phyloP scores from a whole-genome alignment of 345 rosid genomes.

The Diplotaxis tenuifolia region DNA sequence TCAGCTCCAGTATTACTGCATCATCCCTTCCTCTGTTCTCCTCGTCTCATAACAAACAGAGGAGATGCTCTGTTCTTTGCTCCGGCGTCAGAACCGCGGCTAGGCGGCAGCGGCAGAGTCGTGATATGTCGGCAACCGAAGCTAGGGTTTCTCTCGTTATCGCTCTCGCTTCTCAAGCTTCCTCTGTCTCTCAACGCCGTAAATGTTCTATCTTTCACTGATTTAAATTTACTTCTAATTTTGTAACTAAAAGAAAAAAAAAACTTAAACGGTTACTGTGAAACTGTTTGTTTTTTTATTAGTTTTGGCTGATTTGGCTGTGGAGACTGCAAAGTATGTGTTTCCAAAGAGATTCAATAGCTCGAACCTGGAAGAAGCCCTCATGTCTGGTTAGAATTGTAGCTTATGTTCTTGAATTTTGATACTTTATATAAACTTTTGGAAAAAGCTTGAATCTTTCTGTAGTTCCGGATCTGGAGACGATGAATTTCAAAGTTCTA shows the following conservation, averaged over 20 bases:
- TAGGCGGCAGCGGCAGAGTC: conserved; percentile 39
- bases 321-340: conserved; percentile 69
- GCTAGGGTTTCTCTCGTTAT: conserved; percentile 76
- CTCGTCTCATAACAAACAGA: conserved; percentile 23
- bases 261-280: too few relatives aligned
- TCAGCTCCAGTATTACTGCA: not conserved
- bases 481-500: conserved; percentile 58
- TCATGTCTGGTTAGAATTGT: conserved; percentile 63
- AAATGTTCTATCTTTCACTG: conserved; percentile 36
- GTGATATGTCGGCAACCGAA: conserved; percentile 55
- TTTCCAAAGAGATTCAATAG: conserved; percentile 72
- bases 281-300: not conserved
- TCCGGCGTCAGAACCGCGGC: conserved; percentile 30
- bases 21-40: conserved; percentile 30
- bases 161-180: conserved; percentile 73
- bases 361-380: conserved; percentile 75
- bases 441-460: not conserved
- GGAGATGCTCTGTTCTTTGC: conserved; percentile 20
- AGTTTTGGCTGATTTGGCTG: conserved; percentile 72
- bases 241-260: not conserved
- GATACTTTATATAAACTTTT: not conserved
- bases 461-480: conserved; percentile 87
- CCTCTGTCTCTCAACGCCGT: conserved; percentile 77
- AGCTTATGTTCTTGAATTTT: not conserved
- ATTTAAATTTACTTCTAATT: not conserved